These are phyloP conservation scores for Exophiala spinifera DNA, from an alignment of 2,329 filamentous ascomycete genomes.

Conservation along the genomic window DNA sequence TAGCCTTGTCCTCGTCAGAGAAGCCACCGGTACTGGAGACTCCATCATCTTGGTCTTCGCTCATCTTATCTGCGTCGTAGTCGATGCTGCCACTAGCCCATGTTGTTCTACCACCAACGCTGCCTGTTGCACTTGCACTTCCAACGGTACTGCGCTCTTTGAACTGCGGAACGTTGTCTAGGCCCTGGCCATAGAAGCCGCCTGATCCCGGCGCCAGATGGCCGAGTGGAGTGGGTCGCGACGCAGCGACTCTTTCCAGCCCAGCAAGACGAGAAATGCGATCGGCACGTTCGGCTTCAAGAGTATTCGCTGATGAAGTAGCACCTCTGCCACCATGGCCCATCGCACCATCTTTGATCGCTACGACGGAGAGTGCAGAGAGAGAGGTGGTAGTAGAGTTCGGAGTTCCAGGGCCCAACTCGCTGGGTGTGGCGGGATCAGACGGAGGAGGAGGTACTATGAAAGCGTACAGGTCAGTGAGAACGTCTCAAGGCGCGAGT, in stretches of 20 bases:
- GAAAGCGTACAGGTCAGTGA: conserved; percentile 63
- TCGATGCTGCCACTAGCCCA: conserved; percentile 65
- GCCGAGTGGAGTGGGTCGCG: conserved; percentile 50
- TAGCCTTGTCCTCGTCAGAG: conserved; percentile 80
- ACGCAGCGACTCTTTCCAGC: conserved; percentile 81
- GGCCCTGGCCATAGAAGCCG: conserved; percentile 42
- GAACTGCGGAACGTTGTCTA: conserved; percentile 71
- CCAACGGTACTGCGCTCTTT: conserved; percentile 86
- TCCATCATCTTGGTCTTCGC: conserved; percentile 62
- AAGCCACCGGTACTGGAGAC: conserved; percentile 70
- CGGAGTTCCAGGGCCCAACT: conserved; percentile 85
- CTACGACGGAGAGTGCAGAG: conserved; percentile 85
- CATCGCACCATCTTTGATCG: conserved; percentile 93
- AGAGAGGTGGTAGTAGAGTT: conserved; percentile 90
- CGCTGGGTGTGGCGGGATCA: conserved; percentile 80
- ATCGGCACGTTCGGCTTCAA: conserved; percentile 89
- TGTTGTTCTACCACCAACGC: conserved; percentile 62
- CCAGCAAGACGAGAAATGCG: conserved; percentile 92
- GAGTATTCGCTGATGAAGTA: conserved; percentile 64
- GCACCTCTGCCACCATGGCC: conserved; percentile 62
- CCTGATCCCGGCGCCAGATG: conserved; percentile 37
- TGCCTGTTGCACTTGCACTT: conserved; percentile 82
- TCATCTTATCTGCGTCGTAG: conserved; percentile 55
- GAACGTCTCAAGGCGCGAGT: conserved; percentile 19
- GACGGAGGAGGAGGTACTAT: conserved; percentile 80